These are phyloP conservation scores for Blastobotrys buckinghamii DNA, from an alignment of 1,139 yeast genomes.

Conservation along the genomic window DNA sequence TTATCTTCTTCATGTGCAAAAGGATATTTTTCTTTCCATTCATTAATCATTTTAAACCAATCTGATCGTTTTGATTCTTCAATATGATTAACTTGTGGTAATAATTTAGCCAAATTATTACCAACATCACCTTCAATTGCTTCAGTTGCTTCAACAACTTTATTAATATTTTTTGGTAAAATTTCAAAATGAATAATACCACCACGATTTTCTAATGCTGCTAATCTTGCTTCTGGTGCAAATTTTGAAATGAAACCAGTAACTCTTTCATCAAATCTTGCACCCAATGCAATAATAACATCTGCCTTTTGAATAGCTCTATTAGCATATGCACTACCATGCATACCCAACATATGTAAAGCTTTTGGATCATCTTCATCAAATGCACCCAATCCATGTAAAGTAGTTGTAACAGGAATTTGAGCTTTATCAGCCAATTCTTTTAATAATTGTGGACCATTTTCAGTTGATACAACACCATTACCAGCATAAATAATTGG, in stretches of 20 bases:
- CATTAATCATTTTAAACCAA: slow-evolving; percentile 69
- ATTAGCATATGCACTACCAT: slow-evolving; percentile 94
- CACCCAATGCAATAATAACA: slow-evolving; percentile 88
- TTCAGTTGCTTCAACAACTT: slow-evolving; percentile 95
- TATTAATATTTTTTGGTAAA: slow-evolving; percentile 92
- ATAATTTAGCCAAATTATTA: slow-evolving; percentile 60
- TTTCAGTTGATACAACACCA: slow-evolving; percentile 74
- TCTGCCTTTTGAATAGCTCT: slow-evolving; percentile 91
- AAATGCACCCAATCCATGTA: slow-evolving; percentile 91
- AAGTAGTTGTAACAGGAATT: slow-evolving; percentile 93
- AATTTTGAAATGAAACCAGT: slow-evolving; percentile 80
- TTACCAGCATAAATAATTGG: slow-evolving; percentile 91
- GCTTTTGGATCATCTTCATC: slow-evolving; percentile 91
- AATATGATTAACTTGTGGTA: slow-evolving; percentile 63
- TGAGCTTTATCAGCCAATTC: slow-evolving; percentile 86
- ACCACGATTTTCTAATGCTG: slow-evolving; percentile 84
- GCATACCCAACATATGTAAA: slow-evolving; percentile 97
- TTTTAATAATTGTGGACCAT: slow-evolving; percentile 73
- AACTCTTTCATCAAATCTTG: slow-evolving; percentile 97
- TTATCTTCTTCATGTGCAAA: slow-evolving; percentile 66
- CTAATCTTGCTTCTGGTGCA: slow-evolving; percentile 89
- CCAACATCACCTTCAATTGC: slow-evolving; percentile 97
- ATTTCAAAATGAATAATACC: slow-evolving; percentile 96
- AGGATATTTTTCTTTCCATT: slow-evolving; percentile 86
- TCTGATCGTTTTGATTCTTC: slow-evolving; percentile 51